A percentile compares a stretch with the other conserved stretches of the same genome.
Evolutionary conservation across 768 basidiomycete species (phyloP).

Genomic region (Suillus subluteus): DNA sequence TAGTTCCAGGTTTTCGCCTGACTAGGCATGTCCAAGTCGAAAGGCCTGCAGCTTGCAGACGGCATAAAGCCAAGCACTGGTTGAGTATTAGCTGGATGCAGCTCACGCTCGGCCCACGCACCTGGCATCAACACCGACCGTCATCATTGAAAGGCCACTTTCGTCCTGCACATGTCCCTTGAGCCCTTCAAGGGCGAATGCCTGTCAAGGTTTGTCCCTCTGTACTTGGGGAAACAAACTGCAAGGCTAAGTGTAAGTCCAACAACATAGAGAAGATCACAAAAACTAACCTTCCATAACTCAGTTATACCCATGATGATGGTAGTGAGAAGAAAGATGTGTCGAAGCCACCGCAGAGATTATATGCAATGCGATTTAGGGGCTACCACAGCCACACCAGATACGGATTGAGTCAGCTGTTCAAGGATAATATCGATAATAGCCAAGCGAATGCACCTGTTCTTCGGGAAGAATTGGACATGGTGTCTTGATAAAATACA

Average conservation of each 20-base stretch:
- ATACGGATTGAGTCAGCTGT: background rate
- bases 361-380: background rate
- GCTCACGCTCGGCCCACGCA: background rate
- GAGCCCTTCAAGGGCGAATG: slow-evolving; percentile 1
- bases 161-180: slow-evolving; percentile 1
- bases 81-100: slow-evolving; percentile 4
- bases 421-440: too few relatives aligned
- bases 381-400: background rate
- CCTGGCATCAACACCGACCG: slow-evolving; percentile 22
- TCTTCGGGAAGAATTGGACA: too few relatives aligned
- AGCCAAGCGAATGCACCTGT: too few relatives aligned
- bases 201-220: background rate
- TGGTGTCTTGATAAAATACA: too few relatives aligned
- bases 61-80: slow-evolving; percentile 16
- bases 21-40: slow-evolving; percentile 19
- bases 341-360: background rate
- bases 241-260: background rate
- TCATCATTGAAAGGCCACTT: background rate
- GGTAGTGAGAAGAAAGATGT: background rate
- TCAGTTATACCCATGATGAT: slow-evolving; percentile 9
- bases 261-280: too few relatives aligned
- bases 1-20: slow-evolving; percentile 49
- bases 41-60: slow-evolving; percentile 10
- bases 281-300: slow-evolving; percentile 8
- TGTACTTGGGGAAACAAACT: background rate